These are phyloP conservation scores for Albatrellus sp. DNA, from an alignment of 1,284 basidiomycete genomes.

Conservation along the genomic window DNA sequence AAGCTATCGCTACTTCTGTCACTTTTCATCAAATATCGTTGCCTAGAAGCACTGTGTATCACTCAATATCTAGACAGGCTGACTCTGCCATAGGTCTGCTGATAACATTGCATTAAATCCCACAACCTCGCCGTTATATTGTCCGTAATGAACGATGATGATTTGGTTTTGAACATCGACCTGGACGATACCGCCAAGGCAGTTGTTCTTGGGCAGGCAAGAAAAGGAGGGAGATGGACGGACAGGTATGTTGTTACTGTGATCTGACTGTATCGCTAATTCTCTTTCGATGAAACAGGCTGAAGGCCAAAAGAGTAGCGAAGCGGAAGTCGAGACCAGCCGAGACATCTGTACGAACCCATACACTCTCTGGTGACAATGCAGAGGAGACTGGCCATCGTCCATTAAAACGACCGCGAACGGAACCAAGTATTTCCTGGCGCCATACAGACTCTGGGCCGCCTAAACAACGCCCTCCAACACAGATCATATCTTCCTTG, in stretches of 20 bases:
- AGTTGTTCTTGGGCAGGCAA: conserved; percentile 20
- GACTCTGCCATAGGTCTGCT: too few species aligned
- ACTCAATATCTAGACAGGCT: too few species aligned
- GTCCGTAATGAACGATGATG: conserved; percentile 2
- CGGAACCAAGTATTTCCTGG: conserved; percentile 15
- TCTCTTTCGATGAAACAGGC: conserved; percentile 24
- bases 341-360: conserved; percentile 13
- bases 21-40: too few species aligned
- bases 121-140: neutral
- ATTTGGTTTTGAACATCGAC: conserved; percentile 3
- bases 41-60: too few species aligned
- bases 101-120: too few species aligned
- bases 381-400: conserved; percentile 6
- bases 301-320: conserved; percentile 56
- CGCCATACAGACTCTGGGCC: conserved; percentile 12
- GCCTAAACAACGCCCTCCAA: conserved; percentile 24
- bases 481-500: conserved; percentile 82
- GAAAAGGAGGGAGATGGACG: conserved; percentile 76
- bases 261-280: conserved; percentile 5
- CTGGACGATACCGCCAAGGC: conserved; percentile 21
- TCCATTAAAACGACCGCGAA: conserved; percentile 39
- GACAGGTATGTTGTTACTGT: conserved; percentile 46
- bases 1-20: too few species aligned
- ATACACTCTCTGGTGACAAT: conserved; percentile 9
- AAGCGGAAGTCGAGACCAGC: conserved; percentile 45